These are phyloP conservation scores for Pythium pyrilobum DNA, from an alignment of 352 stramenopile genomes.

Conservation along the genomic window DNA sequence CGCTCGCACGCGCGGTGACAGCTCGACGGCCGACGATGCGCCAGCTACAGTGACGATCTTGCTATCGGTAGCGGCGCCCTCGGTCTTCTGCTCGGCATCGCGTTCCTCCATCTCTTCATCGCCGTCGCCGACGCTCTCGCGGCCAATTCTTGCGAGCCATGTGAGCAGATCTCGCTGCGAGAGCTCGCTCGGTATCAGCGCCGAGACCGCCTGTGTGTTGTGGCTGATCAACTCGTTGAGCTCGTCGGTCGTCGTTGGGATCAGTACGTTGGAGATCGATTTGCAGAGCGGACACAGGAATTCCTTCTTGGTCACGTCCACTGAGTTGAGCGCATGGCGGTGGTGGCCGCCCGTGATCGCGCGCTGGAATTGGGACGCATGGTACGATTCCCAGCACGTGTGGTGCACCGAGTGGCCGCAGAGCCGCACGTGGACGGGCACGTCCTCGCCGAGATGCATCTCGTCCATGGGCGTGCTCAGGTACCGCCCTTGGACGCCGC, in stretches of 20 bases:
- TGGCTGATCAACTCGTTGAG: conserved; percentile 30
- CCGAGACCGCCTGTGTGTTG: not conserved
- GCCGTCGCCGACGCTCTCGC: conserved; percentile 1
- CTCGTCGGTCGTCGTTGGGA: conserved; percentile 77
- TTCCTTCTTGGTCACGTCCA: conserved; percentile 95
- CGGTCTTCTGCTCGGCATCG: conserved; percentile 10
- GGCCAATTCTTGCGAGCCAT: conserved; percentile 36
- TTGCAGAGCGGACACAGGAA: conserved; percentile 97
- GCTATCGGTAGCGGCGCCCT: no score
- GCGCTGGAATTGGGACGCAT: conserved; percentile 92
- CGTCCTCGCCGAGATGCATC: conserved; percentile 81
- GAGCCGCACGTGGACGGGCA: conserved; percentile 72
- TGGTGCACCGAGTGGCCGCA: conserved; percentile 96
- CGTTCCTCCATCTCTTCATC: conserved; percentile 15
- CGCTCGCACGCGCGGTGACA: conserved; percentile 28
- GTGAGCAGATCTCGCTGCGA: conserved; percentile 25
- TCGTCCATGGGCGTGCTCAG: conserved; percentile 81
- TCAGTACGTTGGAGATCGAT: conserved; percentile 95
- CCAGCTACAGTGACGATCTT: no score
- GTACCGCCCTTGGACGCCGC: conserved; percentile 39
- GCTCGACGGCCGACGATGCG: not conserved
- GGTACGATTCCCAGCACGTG: conserved; percentile 93
- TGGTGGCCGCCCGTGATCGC: conserved; percentile 91
- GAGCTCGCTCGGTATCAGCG: not conserved
- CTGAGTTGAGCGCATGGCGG: conserved; percentile 89